Evolutionary conservation across 2,329 filamentous ascomycete genomes (phyloP), one percentile per base, ranked within the genome.

Genomic region (Alternaria gaisen): DNA sequence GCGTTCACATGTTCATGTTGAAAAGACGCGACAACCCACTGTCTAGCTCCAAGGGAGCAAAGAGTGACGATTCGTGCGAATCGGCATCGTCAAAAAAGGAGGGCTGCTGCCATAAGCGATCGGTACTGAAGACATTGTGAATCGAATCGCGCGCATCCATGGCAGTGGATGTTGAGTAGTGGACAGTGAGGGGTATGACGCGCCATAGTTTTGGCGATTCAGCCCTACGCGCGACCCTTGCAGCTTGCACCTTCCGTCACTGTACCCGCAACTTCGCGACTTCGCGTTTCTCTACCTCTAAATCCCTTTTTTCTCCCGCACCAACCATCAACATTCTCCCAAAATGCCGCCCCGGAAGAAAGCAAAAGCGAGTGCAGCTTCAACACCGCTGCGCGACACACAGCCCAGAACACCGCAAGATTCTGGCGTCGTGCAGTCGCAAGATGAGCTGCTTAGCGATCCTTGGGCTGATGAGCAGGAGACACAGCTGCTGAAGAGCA

Each of bases 401-500:
- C 77, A 79, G 65, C 74, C 80, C 50, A 79, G 79, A 61, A 79
- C 81, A 16, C 77, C 80, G 34, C 71, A 76, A 46, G 77, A 79
- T 26, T 68, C 77, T 3, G 72, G 72, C 11, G 24, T 79, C 30
- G 72, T 77, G 3, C 74, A 78, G 67, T 85, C 88, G 70, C 86
- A 88, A 58, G 87, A 90, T 51, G 72, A 88, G 63, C 73, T 84
- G 4, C 78, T 87, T 50, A 86, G 88, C 58, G 92, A 94, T 66
- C 87, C 90, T 26, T 99, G 95, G 95, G 97, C 93, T 4, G 94
- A 97, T 72, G 94, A 97, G 74, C 95, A 99, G 79, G 91, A 97
- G 68, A 93, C 92, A 1, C 94, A 93, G 41, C 85, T 99, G 1
- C 93, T 97, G 81, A 97, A 97, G 77, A 93, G 90, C 53, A 90